A percentile compares a stretch with the other conserved stretches of the same genome.
phyloP scores from a whole-genome alignment of 2,329 filamentous ascomycete species.

The Claviceps sorghi region DNA sequence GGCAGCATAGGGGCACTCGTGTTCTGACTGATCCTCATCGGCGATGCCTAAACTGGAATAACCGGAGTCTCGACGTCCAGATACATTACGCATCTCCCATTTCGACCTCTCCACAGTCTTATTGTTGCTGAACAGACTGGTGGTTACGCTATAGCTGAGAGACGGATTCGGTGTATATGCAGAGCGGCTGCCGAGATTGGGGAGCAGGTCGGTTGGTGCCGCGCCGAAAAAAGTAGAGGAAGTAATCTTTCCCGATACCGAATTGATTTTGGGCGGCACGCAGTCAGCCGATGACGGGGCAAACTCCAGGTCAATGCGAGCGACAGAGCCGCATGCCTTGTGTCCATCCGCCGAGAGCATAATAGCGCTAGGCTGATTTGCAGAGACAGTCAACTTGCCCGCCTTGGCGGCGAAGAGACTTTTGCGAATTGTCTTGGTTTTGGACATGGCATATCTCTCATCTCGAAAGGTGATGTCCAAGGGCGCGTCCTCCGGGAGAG shows the following conservation, averaged over 20 bases:
- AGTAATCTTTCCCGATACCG: conserved; percentile 34
- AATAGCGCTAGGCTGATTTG: conserved; percentile 31
- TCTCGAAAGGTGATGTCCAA: conserved; percentile 33
- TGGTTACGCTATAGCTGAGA: conserved; percentile 32
- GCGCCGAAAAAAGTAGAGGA: conserved; percentile 39
- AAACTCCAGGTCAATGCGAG: conserved; percentile 33
- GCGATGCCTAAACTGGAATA: conserved; percentile 29
- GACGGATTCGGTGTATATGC: conserved; percentile 26
- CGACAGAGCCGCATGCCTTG: conserved; percentile 25
- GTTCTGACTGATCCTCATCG: conserved; percentile 22
- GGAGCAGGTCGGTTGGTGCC: conserved; percentile 29
- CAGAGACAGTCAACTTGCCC: conserved; percentile 32
- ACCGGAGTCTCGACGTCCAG: conserved; percentile 35
- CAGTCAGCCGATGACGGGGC: conserved; percentile 28
- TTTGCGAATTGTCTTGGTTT: conserved; percentile 38
- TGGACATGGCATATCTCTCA: conserved; percentile 33
- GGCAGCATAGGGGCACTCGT: conserved; percentile 13
- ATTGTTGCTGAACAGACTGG: conserved; percentile 24
- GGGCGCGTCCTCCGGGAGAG: conserved; percentile 33
- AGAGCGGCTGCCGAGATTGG: conserved; percentile 34
- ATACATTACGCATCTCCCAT: conserved; percentile 27
- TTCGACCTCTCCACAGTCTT: conserved; percentile 18
- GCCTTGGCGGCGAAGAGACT: conserved; percentile 36
- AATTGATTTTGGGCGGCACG: conserved; percentile 32
- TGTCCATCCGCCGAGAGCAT: conserved; percentile 37